Base-by-base conservation (phyloP, 2,329 filamentous ascomycete species). In the Fusarium guadeloupense region DNA sequence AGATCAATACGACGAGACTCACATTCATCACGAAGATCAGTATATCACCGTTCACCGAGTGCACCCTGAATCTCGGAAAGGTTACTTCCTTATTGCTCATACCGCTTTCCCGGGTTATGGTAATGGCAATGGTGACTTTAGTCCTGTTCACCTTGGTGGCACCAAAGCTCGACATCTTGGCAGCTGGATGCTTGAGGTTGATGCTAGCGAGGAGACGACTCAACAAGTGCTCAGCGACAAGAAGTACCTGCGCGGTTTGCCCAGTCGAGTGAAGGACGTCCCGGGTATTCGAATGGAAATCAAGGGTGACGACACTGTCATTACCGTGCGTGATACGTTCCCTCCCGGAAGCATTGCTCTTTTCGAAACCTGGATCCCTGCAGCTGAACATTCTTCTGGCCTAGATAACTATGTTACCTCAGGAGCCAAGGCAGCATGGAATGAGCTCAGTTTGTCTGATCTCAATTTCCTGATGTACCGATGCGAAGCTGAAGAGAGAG, bases 31-130 rank as follows among this genome's bases (percentile, higher is more conserved):
- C 73, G 93, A 98, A 63, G 90, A 92, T 51, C 91, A 99, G 74
- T 97, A 97, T 72, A 90, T 99, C 70, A 99, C 95, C 1, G 92
- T 99, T 7, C 95, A 99, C 74, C 85, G 96, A 59, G 92, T 98
- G 4, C 93, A 99, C 71, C 95, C 94, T 0, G 88, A 91, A 72
- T 96, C 92, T 2, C 86, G 95, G 54, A 96, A 95, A 74, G 95
- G 95, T 1, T 94, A 97, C 75, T 97, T 98, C 76, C 80, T 98
- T 40, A 93, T 99, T 67, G 94, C 96, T 0, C 95, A 98, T 70
- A 98, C 95, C 5, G 95, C 96, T 1, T 99, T 94, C 77, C 92
- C 93, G 1, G 93, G 93, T 2, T 94, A 93, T 69, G 91, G 92
- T 19, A 91, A 91, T 64, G 91, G 91, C 2, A 93, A 95, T 68